These are phyloP conservation scores for Fremontodendron californicum DNA, from an alignment of 345 rosid species.

Conservation along the genomic window DNA sequence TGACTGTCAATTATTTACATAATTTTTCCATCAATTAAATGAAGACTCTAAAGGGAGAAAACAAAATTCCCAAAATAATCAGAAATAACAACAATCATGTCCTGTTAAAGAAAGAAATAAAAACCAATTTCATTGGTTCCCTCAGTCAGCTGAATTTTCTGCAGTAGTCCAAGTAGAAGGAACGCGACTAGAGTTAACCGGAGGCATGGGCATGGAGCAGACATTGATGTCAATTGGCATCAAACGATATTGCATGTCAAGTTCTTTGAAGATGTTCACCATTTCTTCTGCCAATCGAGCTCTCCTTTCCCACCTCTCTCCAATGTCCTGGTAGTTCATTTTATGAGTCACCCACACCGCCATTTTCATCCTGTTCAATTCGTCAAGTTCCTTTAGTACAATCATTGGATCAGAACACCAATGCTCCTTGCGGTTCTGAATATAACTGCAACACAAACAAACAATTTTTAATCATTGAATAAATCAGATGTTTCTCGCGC, in stretches of 20 bases:
- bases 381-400: constrained; percentile 50
- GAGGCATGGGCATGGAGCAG: constrained; percentile 50
- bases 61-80: too few species aligned
- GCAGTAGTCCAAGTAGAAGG: constrained; percentile 38
- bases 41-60: too few species aligned
- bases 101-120: too few species aligned
- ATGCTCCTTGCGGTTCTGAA: constrained; percentile 65
- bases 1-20: too few species aligned
- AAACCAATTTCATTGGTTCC: too few species aligned
- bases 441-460: constrained; percentile 36
- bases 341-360: constrained; percentile 68
- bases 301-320: constrained; percentile 59
- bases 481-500: neutral
- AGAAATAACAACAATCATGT: too few species aligned
- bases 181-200: constrained; percentile 30
- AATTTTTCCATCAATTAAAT: too few species aligned
- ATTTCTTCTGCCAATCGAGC: constrained; percentile 59
- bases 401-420: constrained; percentile 62
- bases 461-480: neutral
- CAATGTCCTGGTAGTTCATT: constrained; percentile 65
- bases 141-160: too few species aligned
- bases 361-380: constrained; percentile 40
- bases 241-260: constrained; percentile 66
- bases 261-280: constrained; percentile 58
- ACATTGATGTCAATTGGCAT: constrained; percentile 66